A percentile compares a stretch with the other conserved stretches of the same genome.
Conservation (phyloP, 2,329 filamentous ascomycete genomes). For the Penicillium sp. region DNA sequence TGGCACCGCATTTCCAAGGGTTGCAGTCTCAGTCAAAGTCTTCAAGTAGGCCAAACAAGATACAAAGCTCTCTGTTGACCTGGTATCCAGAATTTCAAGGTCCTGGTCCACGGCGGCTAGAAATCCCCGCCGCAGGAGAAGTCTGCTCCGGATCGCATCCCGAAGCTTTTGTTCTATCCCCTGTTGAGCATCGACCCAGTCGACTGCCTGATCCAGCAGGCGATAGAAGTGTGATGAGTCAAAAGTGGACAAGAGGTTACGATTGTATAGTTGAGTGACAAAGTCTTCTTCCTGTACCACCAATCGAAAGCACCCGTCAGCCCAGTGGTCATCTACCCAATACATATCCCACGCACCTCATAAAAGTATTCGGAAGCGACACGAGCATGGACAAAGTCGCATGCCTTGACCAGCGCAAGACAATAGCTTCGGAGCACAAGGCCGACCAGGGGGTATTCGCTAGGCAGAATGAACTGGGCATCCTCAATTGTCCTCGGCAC, state of each 20-base stretch:
- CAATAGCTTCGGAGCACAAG: slow-evolving; percentile 82
- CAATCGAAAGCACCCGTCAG: slow-evolving; percentile 20
- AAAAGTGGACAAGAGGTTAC: slow-evolving; percentile 71
- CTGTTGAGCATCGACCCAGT: slow-evolving; percentile 50
- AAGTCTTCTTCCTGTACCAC: slow-evolving; percentile 84
- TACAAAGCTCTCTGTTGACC: slow-evolving; percentile 34
- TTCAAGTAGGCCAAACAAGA: slow-evolving; percentile 53
- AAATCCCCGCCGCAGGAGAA: slow-evolving; percentile 65
- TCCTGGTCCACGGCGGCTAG: slow-evolving; percentile 46
- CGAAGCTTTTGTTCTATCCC: slow-evolving; percentile 43
- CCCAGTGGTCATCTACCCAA: slow-evolving; percentile 1
- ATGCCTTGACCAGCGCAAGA: slow-evolving; percentile 79
- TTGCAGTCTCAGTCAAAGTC: slow-evolving; percentile 62
- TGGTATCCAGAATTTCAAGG: slow-evolving; percentile 36
- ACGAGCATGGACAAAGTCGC: slow-evolving; percentile 74
- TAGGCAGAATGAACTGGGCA: slow-evolving; percentile 59
- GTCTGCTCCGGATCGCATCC: slow-evolving; percentile 64
- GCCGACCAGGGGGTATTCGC: slow-evolving; percentile 55
- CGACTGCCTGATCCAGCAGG: slow-evolving; percentile 59
- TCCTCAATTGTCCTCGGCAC: slow-evolving; percentile 66
- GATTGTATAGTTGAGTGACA: slow-evolving; percentile 85
- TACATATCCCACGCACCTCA: slow-evolving; percentile 62
- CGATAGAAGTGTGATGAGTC: slow-evolving; percentile 59
- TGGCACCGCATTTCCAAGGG: slow-evolving; percentile 66
- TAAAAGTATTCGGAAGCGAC: slow-evolving; percentile 87